A percentile compares a stretch with the other conserved stretches of the same genome.
phyloP scores from a whole-genome alignment of 2,329 filamentous ascomycete genomes.

The Penicillium griseofulvum region DNA sequence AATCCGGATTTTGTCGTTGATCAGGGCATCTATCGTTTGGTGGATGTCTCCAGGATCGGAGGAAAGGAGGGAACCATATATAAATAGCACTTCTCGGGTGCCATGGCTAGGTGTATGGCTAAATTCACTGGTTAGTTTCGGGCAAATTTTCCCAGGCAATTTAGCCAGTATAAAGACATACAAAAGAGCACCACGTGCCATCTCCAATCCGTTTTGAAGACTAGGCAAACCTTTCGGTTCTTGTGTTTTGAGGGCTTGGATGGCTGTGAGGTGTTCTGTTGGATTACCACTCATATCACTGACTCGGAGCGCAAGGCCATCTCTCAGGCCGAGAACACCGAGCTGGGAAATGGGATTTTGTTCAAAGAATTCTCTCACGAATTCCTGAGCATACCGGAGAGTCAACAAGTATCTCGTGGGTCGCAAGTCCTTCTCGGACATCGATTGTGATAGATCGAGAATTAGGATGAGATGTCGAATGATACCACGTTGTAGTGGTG shows the following conservation, averaged over 20 bases:
- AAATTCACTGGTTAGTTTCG: conserved; percentile 11
- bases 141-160: not conserved
- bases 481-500: conserved; percentile 90
- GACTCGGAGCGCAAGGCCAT: conserved; percentile 80
- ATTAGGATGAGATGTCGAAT: conserved; percentile 94
- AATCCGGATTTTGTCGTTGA: conserved; percentile 80
- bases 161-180: conserved; percentile 40
- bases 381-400: conserved; percentile 78
- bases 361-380: conserved; percentile 93
- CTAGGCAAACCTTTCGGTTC: conserved; percentile 74
- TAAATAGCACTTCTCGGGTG: conserved; percentile 85
- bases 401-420: conserved; percentile 82
- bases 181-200: conserved; percentile 90
- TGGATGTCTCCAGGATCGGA: conserved; percentile 95
- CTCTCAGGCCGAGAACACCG: conserved; percentile 86
- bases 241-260: conserved; percentile 64
- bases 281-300: conserved; percentile 92
- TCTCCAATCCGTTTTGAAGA: conserved; percentile 92
- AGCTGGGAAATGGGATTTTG: conserved; percentile 98
- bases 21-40: conserved; percentile 75
- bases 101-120: conserved; percentile 90
- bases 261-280: conserved; percentile 75
- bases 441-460: conserved; percentile 87
- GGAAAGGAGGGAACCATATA: conserved; percentile 86
- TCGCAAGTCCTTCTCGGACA: conserved; percentile 91